phyloP scores from a whole-genome alignment of 768 basidiomycete genomes.

The Leccinum olivaceopallidum region DNA sequence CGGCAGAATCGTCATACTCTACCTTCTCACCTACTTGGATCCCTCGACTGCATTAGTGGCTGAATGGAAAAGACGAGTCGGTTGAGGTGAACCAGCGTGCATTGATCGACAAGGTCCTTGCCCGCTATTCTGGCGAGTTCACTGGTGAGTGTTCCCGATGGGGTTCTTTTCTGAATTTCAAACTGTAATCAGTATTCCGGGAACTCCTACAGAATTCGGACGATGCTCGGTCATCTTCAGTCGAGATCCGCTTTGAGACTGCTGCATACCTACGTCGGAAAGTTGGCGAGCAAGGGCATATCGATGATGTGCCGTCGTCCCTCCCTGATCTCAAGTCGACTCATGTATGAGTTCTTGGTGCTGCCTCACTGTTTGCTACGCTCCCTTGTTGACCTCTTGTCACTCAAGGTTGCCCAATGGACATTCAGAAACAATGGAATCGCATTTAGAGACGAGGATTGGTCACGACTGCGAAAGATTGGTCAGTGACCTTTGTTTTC shows the following conservation, averaged over 20 bases:
- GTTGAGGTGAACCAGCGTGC: slow-evolving; percentile 95
- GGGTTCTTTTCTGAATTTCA: background rate
- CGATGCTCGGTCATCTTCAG: slow-evolving; percentile 75
- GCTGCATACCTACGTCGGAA: slow-evolving; percentile 41
- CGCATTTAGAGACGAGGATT: slow-evolving; percentile 52
- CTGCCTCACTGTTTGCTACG: background rate
- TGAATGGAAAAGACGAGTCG: slow-evolving; percentile 69
- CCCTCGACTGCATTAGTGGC: slow-evolving; percentile 40
- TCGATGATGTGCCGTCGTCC: slow-evolving; percentile 10
- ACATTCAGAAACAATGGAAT: slow-evolving; percentile 88
- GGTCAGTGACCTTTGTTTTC: slow-evolving; percentile 1
- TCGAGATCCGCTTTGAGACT: slow-evolving; percentile 82
- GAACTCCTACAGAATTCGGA: slow-evolving; percentile 97
- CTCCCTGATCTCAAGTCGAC: slow-evolving; percentile 69
- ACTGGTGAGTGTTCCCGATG: slow-evolving; percentile 47
- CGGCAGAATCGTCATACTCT: background rate
- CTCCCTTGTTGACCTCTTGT: background rate
- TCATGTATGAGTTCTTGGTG: slow-evolving; percentile 40
- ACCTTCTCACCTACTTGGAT: background rate
- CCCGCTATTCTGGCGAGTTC: slow-evolving; percentile 93
- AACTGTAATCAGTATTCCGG: slow-evolving; percentile 49
- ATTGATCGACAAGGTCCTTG: slow-evolving; percentile 96
- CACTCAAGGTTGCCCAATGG: slow-evolving; percentile 70
- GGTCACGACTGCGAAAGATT: slow-evolving; percentile 21
- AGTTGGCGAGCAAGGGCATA: slow-evolving; percentile 7